Evolutionary conservation across 1,284 basidiomycete genomes (phyloP).

Genomic region (Singerocomus rubriflavus): DNA sequence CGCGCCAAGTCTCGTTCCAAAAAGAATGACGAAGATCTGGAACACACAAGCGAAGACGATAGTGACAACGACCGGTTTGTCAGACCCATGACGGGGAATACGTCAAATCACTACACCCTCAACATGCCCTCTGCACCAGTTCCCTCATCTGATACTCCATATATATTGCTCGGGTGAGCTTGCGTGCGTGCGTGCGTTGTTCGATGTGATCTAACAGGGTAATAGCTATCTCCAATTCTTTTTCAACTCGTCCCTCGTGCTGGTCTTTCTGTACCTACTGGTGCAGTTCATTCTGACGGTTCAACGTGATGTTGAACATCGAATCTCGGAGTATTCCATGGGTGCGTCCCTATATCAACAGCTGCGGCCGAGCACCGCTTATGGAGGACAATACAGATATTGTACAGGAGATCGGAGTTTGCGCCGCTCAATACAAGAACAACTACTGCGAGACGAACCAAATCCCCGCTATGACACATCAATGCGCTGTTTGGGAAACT

Average conservation of each 20-base stretch:
- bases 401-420: slow-evolving; percentile 85
- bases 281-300: slow-evolving; percentile 87
- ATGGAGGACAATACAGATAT: slow-evolving; percentile 56
- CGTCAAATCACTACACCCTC: slow-evolving; percentile 76
- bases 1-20: slow-evolving; percentile 34
- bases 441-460: slow-evolving; percentile 79
- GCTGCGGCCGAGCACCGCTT: slow-evolving; percentile 15
- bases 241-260: slow-evolving; percentile 87
- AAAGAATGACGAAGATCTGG: slow-evolving; percentile 35
- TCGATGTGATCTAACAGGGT: slow-evolving; percentile 19
- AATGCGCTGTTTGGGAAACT: slow-evolving; percentile 88
- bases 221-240: slow-evolving; percentile 87
- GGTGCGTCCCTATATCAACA: slow-evolving; percentile 47
- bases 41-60: slow-evolving; percentile 43
- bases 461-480: slow-evolving; percentile 81
- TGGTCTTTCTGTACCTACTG: slow-evolving; percentile 83
- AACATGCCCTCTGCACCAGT: slow-evolving; percentile 64
- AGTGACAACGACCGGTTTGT: slow-evolving; percentile 37
- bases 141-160: slow-evolving; percentile 60
- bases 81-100: slow-evolving; percentile 48
- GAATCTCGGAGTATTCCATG: slow-evolving; percentile 86
- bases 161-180: slow-evolving; percentile 74
- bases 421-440: slow-evolving; percentile 73
- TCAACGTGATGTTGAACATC: slow-evolving; percentile 85
- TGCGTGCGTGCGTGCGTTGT: slow-evolving; percentile 5